These are phyloP conservation scores for Anthracocystis setariae DNA, from an alignment of 1,284 basidiomycete species.

Conservation along the genomic window DNA sequence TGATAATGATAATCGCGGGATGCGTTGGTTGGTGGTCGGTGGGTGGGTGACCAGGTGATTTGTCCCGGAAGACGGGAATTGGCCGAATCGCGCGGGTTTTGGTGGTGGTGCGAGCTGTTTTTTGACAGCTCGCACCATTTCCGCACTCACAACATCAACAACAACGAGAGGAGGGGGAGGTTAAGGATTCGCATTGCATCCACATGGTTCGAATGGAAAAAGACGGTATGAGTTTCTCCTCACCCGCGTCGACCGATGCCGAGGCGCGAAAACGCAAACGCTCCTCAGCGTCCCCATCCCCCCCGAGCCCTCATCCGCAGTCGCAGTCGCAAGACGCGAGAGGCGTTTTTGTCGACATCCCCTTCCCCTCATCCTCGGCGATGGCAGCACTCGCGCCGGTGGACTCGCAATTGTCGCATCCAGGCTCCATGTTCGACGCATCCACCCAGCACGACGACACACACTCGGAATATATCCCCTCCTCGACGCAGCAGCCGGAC, in stretches of 20 bases:
- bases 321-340: slow-evolving; percentile 3
- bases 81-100: too few relatives aligned
- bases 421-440: slow-evolving; percentile 11
- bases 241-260: neutral
- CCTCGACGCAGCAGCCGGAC: slow-evolving; percentile 7
- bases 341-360: slow-evolving; percentile 23
- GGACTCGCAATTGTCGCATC: slow-evolving; percentile 21
- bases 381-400: slow-evolving; percentile 17
- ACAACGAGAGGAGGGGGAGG: too few relatives aligned
- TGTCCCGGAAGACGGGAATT: too few relatives aligned
- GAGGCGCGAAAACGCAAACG: slow-evolving; percentile 24
- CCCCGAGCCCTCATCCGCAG: neutral
- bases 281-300: neutral
- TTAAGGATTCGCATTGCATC: too few relatives aligned
- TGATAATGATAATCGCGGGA: neutral
- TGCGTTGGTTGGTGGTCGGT: too few relatives aligned
- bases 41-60: too few relatives aligned
- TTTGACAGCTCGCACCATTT: too few relatives aligned
- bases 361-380: slow-evolving; percentile 28
- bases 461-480: slow-evolving; percentile 25
- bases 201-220: too few relatives aligned
- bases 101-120: too few relatives aligned
- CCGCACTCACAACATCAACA: too few relatives aligned
- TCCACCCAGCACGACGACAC: slow-evolving; percentile 3
- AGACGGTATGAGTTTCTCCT: too few relatives aligned